Conservation (phyloP, 805 yeast genomes). For the Candida ipomoeae region DNA sequence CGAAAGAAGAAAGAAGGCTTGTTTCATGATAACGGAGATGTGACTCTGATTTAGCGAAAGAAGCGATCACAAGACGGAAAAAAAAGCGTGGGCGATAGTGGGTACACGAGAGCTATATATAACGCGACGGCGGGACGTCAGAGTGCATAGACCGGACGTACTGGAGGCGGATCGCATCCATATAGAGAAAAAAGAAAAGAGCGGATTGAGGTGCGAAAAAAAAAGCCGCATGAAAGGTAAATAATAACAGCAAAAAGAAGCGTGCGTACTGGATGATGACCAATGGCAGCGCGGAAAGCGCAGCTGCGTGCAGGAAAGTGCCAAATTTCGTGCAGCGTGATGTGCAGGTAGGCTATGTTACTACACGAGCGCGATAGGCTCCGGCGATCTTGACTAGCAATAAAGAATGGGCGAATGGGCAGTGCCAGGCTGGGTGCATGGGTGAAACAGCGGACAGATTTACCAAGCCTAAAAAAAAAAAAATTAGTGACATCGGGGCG, state of each 20-base stretch:
- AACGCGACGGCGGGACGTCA: slow-evolving; percentile 4
- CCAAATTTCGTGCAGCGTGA: neutral
- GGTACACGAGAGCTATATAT: neutral
- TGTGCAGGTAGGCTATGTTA: slow-evolving; percentile 11
- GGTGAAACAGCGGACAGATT: neutral
- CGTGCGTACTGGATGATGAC: neutral
- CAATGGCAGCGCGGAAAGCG: neutral
- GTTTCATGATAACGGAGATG: slow-evolving; percentile 10
- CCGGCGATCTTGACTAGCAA: neutral
- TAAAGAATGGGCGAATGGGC: neutral
- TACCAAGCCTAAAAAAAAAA: too few relatives aligned
- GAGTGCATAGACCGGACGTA: neutral
- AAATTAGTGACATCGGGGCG: too few relatives aligned
- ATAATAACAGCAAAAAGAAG: neutral
- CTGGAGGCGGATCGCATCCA: neutral
- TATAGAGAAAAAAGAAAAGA: slow-evolving; percentile 4
- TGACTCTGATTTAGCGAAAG: slow-evolving; percentile 1
- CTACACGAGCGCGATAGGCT: slow-evolving; percentile 4
- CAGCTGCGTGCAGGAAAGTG: neutral
- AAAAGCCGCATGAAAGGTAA: slow-evolving; percentile 1
- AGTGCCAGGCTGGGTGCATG: neutral
- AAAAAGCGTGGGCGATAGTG: neutral
- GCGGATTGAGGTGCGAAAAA: neutral
- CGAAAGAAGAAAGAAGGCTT: slow-evolving; percentile 9
- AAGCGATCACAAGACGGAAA: slow-evolving; percentile 1